These are phyloP conservation scores for Boletus sp. DNA, from an alignment of 768 basidiomycete species.

Conservation along the genomic window DNA sequence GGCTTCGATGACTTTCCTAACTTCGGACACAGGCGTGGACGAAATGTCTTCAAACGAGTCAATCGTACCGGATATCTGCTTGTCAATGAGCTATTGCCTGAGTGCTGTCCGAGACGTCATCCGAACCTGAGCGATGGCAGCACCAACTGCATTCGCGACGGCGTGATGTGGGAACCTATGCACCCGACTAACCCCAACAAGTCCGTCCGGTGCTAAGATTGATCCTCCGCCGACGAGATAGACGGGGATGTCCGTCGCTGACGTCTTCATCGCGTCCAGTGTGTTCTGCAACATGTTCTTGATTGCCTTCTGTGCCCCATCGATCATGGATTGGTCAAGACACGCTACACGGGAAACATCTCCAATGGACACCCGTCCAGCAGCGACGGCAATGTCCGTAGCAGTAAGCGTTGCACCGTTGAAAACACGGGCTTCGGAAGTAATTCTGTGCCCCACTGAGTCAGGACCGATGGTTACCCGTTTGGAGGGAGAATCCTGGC, in stretches of 20 bases:
- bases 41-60: slow-evolving; percentile 44
- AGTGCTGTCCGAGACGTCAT: neutral
- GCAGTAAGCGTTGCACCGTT: slow-evolving; percentile 56
- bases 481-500: slow-evolving; percentile 29
- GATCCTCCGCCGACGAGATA: slow-evolving; percentile 67
- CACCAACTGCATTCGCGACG: slow-evolving; percentile 63
- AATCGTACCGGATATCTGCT: slow-evolving; percentile 42
- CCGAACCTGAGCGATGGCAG: slow-evolving; percentile 41
- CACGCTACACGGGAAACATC: slow-evolving; percentile 21
- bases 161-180: slow-evolving; percentile 48
- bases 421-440: slow-evolving; percentile 50
- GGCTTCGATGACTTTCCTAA: slow-evolving; percentile 33
- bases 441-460: slow-evolving; percentile 57
- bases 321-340: slow-evolving; percentile 25
- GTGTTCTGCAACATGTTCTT: slow-evolving; percentile 43
- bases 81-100: slow-evolving; percentile 1
- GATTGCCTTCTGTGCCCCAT: slow-evolving; percentile 39
- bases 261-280: slow-evolving; percentile 65
- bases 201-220: slow-evolving; percentile 49
- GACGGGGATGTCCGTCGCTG: slow-evolving; percentile 51
- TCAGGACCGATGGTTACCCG: slow-evolving; percentile 58
- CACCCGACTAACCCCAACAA: slow-evolving; percentile 51
- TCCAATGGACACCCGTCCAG: slow-evolving; percentile 31
- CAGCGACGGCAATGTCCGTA: slow-evolving; percentile 55
- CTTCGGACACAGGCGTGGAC: slow-evolving; percentile 30